A percentile compares a stretch with the other conserved stretches of the same genome.
Conservation (phyloP, 768 basidiomycete genomes). For the Mycena venus region DNA sequence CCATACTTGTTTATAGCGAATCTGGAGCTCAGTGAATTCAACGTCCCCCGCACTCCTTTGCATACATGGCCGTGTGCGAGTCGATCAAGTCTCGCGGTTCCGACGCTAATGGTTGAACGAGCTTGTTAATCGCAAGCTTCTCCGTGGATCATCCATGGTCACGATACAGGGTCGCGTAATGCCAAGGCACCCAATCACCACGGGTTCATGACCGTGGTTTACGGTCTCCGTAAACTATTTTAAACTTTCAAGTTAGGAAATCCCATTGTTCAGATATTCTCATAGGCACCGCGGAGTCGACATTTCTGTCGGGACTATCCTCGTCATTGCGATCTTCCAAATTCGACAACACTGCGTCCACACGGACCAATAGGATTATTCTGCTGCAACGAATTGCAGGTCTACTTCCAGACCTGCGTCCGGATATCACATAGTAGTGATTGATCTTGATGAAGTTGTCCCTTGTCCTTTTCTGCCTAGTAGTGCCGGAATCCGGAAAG, state of each 20-base stretch:
- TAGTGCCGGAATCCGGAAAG: too few relatives aligned
- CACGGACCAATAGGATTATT: neutral
- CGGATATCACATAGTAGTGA: neutral
- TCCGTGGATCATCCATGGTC: too few relatives aligned
- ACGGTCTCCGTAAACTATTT: neutral
- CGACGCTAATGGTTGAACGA: too few relatives aligned
- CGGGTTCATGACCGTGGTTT: neutral
- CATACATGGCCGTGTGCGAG: neutral
- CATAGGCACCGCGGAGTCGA: neutral
- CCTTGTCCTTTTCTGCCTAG: neutral
- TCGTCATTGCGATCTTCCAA: neutral
- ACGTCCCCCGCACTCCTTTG: neutral
- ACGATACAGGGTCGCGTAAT: too few relatives aligned
- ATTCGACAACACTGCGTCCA: neutral
- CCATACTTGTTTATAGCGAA: neutral
- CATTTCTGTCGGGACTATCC: neutral
- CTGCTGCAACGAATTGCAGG: neutral
- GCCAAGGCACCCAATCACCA: neutral
- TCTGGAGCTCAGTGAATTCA: neutral
- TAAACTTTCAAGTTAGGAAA: neutral
- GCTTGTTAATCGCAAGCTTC: too few relatives aligned
- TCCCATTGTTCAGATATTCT: neutral
- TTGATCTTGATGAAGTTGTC: neutral
- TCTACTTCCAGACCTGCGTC: neutral
- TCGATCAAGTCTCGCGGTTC: too few relatives aligned